These are phyloP conservation scores for Cyberlindnera euphorbiiphila DNA, from an alignment of 805 yeast genomes.

Conservation along the genomic window DNA sequence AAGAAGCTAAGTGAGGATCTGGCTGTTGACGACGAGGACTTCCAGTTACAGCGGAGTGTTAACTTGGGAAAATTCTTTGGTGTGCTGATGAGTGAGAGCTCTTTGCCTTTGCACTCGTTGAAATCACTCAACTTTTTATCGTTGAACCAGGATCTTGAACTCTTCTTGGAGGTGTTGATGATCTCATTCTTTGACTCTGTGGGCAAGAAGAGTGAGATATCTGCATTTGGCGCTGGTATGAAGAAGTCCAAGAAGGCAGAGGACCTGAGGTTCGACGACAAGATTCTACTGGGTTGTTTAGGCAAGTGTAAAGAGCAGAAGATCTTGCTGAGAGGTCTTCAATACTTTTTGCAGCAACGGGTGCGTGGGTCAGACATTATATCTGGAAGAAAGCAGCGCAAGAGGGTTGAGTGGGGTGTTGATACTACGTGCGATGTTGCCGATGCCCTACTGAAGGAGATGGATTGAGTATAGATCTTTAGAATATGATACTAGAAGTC, in stretches of 20 bases:
- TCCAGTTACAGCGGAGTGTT: constrained; percentile 53
- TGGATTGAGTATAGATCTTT: too few relatives aligned
- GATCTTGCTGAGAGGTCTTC: constrained; percentile 60
- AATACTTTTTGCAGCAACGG: constrained; percentile 49
- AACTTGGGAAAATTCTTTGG: constrained; percentile 85
- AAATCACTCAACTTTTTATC: constrained; percentile 71
- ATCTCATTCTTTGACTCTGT: constrained; percentile 62
- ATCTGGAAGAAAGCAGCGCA: constrained; percentile 49
- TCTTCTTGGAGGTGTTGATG: constrained; percentile 72
- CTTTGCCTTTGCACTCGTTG: constrained; percentile 68
- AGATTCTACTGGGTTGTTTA: constrained; percentile 43
- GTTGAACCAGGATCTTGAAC: constrained; percentile 51
- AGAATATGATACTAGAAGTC: too few relatives aligned
- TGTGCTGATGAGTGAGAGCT: constrained; percentile 64
- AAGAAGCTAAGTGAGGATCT: constrained; percentile 28
- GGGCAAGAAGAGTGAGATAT: constrained; percentile 56
- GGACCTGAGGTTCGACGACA: constrained; percentile 41
- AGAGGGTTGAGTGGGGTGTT: constrained; percentile 66
- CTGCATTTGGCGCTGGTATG: constrained; percentile 27
- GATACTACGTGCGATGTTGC: constrained; percentile 50
- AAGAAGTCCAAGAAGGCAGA: constrained; percentile 34
- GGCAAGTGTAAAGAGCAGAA: constrained; percentile 56
- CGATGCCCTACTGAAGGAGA: constrained; percentile 37
- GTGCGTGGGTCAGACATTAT: constrained; percentile 45
- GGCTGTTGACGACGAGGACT: constrained; percentile 47